Base-by-base conservation (phyloP, 495 filamentous ascomycete genomes). In the Neurospora sp. region DNA sequence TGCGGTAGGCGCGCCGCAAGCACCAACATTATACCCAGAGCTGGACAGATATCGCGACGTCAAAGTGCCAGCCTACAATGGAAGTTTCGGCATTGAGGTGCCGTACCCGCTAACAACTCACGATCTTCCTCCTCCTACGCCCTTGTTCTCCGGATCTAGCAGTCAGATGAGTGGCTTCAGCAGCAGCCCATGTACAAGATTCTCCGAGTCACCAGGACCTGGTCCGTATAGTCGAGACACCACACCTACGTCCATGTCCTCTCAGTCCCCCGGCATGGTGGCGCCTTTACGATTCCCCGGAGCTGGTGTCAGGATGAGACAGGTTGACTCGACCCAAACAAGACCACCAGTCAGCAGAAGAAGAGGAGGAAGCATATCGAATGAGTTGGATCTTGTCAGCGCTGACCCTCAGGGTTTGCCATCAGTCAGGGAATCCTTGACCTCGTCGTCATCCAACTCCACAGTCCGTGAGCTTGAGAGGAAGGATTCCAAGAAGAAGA, bases 161-260 rank as follows among this genome's bases (percentile, higher is more conserved):
- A 86, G 85, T 71, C 84, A 87, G 70, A 76, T 87, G 45, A 89
- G 87, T 75, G 85, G 78, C 11, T 89, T 91, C 73, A 90, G 91
- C 72, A 92, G 89, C 73, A 98, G 92, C 73, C 94, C 95, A 59
- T 98, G 96, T n/a, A 98, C 94, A 40, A 87, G 93, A 73, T 97
- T 95, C 77, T 97, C 95, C 39, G 93, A 92, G 71, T 99, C 96
- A 4, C 96, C 96, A 11, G 92, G 94, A 6, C 86, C 92, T 39
- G 85, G 87, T 40, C 83, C 86, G 72, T 98, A 96, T 83, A 97
- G 95, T 81, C 88, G 92, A 76, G 91, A 93, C 54, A 97, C 96
- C 11, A 98, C 96, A 3, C 94, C 96, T 1, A 97, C 94, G n/a
- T 97, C 96, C 9, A 89, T 94, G 78, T 97, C 94, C 9, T 98